phyloP scores from a whole-genome alignment of 2,329 filamentous ascomycete genomes.

The Immersiporthe knoxdaviesiana region DNA sequence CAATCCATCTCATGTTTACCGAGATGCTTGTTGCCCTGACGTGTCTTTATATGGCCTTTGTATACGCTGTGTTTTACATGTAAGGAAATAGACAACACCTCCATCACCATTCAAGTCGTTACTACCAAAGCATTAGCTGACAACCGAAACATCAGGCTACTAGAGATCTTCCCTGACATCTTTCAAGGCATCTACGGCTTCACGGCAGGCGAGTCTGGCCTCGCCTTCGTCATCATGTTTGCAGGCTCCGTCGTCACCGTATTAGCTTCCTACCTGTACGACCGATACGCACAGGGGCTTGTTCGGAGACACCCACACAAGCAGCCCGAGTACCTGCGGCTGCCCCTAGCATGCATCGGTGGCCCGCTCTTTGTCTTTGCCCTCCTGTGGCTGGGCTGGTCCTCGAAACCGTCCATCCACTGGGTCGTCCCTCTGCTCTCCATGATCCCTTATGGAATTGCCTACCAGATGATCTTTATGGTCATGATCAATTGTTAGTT shows the following conservation, averaged over 20 bases:
- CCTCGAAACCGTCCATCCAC: constrained; percentile 32
- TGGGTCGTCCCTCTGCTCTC: constrained; percentile 36
- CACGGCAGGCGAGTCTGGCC: constrained; percentile 34
- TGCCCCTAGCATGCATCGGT: constrained; percentile 36
- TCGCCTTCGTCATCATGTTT: constrained; percentile 35
- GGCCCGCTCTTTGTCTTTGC: constrained; percentile 35
- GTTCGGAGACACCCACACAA: constrained; percentile 32
- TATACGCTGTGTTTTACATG: constrained; percentile 41
- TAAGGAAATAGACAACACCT: not conserved
- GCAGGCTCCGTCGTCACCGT: constrained; percentile 34
- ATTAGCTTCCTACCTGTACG: constrained; percentile 32
- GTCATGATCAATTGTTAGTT: constrained; percentile 34
- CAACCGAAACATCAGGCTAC: constrained; percentile 27
- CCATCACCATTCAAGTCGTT: too few species aligned
- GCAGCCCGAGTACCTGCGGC: constrained; percentile 36
- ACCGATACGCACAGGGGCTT: constrained; percentile 31
- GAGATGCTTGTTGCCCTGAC: constrained; percentile 39
- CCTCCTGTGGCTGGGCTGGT: constrained; percentile 38
- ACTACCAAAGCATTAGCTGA: too few species aligned
- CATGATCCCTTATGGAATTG: constrained; percentile 36
- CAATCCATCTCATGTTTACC: constrained; percentile 36
- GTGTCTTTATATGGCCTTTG: constrained; percentile 38
- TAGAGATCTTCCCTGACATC: constrained; percentile 34
- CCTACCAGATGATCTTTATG: constrained; percentile 37
- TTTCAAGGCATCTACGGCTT: constrained; percentile 39